A percentile compares a stretch with the other conserved stretches of the same genome.
Conservation (phyloP, 805 yeast species). For the Wickerhamiella qilinensis region DNA sequence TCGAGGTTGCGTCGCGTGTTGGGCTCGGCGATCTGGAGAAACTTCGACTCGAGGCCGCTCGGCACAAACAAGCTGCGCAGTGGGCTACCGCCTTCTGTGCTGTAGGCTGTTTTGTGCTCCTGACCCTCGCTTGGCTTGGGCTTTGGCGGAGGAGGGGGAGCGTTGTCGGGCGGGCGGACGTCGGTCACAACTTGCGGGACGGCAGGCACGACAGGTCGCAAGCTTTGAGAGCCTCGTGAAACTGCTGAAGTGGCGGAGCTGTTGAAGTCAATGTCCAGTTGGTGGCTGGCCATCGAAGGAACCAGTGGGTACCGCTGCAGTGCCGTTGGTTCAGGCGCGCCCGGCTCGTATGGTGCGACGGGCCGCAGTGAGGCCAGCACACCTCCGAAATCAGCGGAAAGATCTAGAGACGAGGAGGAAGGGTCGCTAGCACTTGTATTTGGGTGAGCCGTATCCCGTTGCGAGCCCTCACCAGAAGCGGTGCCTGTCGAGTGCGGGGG, state of each 20-base stretch:
- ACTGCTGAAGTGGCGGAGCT: too few species aligned
- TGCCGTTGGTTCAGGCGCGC: neutral
- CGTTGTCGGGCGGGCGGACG: slow-evolving; percentile 8
- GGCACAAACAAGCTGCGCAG: slow-evolving; percentile 39
- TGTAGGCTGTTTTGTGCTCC: slow-evolving; percentile 18
- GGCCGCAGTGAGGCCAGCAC: neutral
- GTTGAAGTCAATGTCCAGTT: neutral
- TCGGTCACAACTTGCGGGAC: neutral
- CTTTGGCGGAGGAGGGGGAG: neutral
- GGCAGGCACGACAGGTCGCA: too few species aligned
- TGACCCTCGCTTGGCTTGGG: neutral
- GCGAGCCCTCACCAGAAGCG: neutral
- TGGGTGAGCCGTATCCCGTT: neutral
- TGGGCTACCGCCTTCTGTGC: slow-evolving; percentile 41
- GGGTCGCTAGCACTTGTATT: neutral
- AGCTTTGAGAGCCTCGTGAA: too few species aligned
- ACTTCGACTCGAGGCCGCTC: slow-evolving; percentile 25
- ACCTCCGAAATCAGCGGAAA: neutral
- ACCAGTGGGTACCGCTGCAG: neutral
- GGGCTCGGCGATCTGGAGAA: slow-evolving; percentile 30
- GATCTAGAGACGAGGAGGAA: neutral
- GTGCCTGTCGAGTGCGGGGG: neutral
- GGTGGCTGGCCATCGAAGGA: neutral
- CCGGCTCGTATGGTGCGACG: neutral
- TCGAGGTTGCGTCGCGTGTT: slow-evolving; percentile 39